Evolutionary conservation across 768 basidiomycete genomes (phyloP).

Genomic region (Lyophyllum semitale): DNA sequence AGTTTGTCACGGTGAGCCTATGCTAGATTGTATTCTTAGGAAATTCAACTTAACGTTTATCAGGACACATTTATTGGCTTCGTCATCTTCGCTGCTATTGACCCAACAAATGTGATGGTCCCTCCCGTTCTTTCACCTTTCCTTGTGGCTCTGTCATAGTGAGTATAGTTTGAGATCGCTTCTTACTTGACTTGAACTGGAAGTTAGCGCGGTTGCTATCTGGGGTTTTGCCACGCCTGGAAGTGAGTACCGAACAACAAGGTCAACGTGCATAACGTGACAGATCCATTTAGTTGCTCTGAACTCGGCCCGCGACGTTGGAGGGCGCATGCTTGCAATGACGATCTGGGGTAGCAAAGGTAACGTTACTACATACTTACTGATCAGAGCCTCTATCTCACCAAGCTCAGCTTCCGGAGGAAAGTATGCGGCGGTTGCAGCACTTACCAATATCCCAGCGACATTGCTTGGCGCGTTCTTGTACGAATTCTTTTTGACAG

Average conservation of each 20-base stretch:
- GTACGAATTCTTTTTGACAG: conserved; percentile 59
- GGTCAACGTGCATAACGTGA: neutral
- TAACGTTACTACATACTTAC: conserved; percentile 14
- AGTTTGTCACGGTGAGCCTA: conserved; percentile 51
- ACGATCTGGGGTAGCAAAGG: conserved; percentile 58
- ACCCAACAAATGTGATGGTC: conserved; percentile 60
- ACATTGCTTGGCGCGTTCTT: conserved; percentile 53
- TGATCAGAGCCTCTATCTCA: neutral
- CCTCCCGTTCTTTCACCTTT: conserved; percentile 55
- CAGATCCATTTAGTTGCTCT: conserved; percentile 44
- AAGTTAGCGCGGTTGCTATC: conserved; percentile 49
- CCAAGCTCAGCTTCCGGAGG: conserved; percentile 46
- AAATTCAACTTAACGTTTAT: neutral
- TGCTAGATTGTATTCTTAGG: neutral
- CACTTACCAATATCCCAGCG: conserved; percentile 68
- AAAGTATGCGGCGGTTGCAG: conserved; percentile 60
- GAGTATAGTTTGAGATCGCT: conserved; percentile 21
- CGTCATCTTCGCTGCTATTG: conserved; percentile 51
- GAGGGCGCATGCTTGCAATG: conserved; percentile 61
- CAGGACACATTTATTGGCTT: conserved; percentile 51
- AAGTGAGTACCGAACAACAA: conserved; percentile 30
- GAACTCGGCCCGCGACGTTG: conserved; percentile 71
- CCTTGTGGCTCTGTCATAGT: conserved; percentile 63
- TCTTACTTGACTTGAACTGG: neutral
- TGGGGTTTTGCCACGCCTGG: conserved; percentile 61